Conservation (phyloP, 129 eudicot species). For the Flaveria brownii region DNA sequence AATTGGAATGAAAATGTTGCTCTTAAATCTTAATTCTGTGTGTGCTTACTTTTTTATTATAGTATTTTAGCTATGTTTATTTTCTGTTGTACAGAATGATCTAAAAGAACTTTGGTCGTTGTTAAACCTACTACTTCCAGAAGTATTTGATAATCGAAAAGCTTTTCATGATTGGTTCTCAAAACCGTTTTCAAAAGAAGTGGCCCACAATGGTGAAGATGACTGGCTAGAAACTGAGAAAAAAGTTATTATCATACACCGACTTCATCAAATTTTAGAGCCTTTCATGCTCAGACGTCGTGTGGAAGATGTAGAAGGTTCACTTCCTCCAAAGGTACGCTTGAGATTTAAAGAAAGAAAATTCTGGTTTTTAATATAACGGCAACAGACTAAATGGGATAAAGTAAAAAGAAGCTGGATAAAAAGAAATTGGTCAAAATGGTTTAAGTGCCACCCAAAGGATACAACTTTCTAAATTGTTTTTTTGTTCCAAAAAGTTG, state of each 20-base stretch:
- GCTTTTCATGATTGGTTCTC: conserved; percentile 99
- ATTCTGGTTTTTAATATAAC: not conserved
- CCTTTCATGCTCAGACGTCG: conserved; percentile 99
- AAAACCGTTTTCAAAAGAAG: conserved; percentile 86
- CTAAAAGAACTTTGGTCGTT: conserved; percentile 98
- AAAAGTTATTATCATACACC: conserved; percentile 89
- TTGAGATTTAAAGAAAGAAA: not conserved
- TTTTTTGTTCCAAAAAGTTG: not conserved
- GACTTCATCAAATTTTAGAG: conserved; percentile 97
- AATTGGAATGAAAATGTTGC: not conserved
- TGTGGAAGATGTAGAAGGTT: conserved; percentile 99
- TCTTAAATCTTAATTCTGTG: not conserved
- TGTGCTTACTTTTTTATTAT: not conserved
- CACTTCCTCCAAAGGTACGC: conserved; percentile 97
- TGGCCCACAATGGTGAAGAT: conserved; percentile 64
- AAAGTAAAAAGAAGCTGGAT: not conserved
- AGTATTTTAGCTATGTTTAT: not conserved
- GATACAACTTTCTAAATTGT: not conserved
- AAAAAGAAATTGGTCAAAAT: not conserved
- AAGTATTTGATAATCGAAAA: conserved; percentile 91
- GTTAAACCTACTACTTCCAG: conserved; percentile 88
- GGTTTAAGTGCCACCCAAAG: not conserved
- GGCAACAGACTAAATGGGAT: not conserved
- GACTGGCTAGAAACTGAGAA: conserved; percentile 99
- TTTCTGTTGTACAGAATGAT: conserved; percentile 71